phyloP scores from a whole-genome alignment of 768 basidiomycete species.

The Amanita phalloides region DNA sequence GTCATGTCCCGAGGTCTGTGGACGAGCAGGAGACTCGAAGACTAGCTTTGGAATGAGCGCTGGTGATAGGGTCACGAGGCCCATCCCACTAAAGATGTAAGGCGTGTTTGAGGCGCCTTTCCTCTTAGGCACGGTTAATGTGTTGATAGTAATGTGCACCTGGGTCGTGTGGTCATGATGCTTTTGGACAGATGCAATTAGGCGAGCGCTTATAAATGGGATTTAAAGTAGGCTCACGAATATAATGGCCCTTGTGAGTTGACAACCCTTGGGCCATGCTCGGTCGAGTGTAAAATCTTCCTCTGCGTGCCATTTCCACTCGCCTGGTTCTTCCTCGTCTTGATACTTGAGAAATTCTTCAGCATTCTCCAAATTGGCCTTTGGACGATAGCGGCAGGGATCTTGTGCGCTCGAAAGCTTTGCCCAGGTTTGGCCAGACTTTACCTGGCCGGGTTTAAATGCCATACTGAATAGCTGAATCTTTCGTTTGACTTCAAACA shows the following conservation, averaged over 20 bases:
- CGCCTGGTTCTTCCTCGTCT: slow-evolving; percentile 26
- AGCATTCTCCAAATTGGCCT: slow-evolving; percentile 17
- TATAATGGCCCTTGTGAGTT: slow-evolving; percentile 36
- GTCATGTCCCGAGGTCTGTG: neutral
- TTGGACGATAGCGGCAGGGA: slow-evolving; percentile 35
- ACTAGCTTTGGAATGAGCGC: slow-evolving; percentile 13
- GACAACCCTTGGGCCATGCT: slow-evolving; percentile 44
- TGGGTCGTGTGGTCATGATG: slow-evolving; percentile 40
- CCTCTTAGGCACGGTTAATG: slow-evolving; percentile 35
- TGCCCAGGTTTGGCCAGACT: slow-evolving; percentile 31
- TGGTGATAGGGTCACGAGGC: slow-evolving; percentile 26
- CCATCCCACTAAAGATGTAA: slow-evolving; percentile 44
- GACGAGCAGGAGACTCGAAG: slow-evolving; percentile 2
- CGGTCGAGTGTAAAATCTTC: slow-evolving; percentile 51
- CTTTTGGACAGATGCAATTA: slow-evolving; percentile 19
- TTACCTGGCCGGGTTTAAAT: slow-evolving; percentile 44
- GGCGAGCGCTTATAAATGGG: slow-evolving; percentile 1
- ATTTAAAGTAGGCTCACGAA: slow-evolving; percentile 37
- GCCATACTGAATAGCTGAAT: slow-evolving; percentile 27
- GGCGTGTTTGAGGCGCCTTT: slow-evolving; percentile 54
- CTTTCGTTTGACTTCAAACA: slow-evolving; percentile 51
- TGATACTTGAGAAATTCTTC: slow-evolving; percentile 25
- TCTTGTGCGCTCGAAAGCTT: slow-evolving; percentile 44
- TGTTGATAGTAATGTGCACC: slow-evolving; percentile 58
- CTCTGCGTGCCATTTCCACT: slow-evolving; percentile 63